Conservation (phyloP, 1,284 basidiomycete genomes). For the Chiua sp. region DNA sequence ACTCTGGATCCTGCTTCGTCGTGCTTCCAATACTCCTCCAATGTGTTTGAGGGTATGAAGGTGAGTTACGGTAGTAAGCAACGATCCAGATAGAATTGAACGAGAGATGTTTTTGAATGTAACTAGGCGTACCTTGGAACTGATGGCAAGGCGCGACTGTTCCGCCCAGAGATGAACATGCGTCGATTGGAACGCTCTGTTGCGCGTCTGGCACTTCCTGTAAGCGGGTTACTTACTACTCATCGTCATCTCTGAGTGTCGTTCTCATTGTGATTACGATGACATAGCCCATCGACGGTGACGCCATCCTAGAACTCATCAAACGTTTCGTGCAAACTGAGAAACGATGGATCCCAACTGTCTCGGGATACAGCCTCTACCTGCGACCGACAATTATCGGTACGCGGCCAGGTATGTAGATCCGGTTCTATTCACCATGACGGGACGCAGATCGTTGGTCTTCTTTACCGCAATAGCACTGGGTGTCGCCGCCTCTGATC, state of each 20-base stretch:
- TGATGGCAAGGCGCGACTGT: conserved; percentile 68
- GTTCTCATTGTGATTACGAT: not conserved
- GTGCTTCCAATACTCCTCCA: conserved; percentile 79
- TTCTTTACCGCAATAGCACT: conserved; percentile 45
- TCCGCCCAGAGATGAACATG: conserved; percentile 86
- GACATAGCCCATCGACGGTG: conserved; percentile 62
- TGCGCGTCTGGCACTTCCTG: conserved; percentile 71
- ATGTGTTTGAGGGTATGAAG: conserved; percentile 92
- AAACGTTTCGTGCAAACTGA: conserved; percentile 73
- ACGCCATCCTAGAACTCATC: conserved; percentile 71
- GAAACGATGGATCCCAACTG: conserved; percentile 74
- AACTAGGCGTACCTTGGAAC: conserved; percentile 73
- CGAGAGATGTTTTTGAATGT: not conserved
- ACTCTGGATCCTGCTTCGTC: conserved; percentile 76
- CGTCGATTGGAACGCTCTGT: conserved; percentile 67
- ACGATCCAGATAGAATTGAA: not conserved
- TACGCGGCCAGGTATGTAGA: conserved; percentile 60
- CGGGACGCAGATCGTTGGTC: not conserved
- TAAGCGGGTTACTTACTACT: conserved; percentile 29
- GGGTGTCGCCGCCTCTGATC: conserved; percentile 70
- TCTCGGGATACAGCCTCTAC: conserved; percentile 77
- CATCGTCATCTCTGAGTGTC: not conserved
- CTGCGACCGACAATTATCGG: conserved; percentile 86
- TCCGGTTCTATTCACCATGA: not conserved
- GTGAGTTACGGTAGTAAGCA: conserved; percentile 33